A percentile compares a stretch with the other conserved stretches of the same genome.
Conservation (phyloP, 164 flowering plant species). For the Berberis vulgaris region DNA sequence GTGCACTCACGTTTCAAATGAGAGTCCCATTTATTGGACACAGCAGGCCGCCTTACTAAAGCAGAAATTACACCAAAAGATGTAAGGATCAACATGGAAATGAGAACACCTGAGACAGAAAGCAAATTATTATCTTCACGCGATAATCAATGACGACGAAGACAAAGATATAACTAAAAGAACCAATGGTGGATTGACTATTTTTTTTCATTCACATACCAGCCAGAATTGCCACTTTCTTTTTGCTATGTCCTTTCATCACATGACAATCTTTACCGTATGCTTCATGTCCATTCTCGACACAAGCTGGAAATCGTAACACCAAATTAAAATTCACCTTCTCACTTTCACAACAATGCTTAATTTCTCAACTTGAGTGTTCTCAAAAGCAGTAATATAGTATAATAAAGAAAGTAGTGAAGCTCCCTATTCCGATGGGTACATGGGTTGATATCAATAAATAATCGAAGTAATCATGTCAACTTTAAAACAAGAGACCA, state of each 20-base stretch:
- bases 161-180: not conserved
- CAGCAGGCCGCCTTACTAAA: constrained; percentile 29
- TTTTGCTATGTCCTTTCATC: constrained; percentile 17
- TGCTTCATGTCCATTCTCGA: constrained; percentile 38
- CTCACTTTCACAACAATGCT: not conserved
- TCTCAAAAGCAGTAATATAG: not conserved
- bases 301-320: constrained; percentile 41
- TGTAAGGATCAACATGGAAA: constrained; percentile 30
- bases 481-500: no score
- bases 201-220: constrained; percentile 24
- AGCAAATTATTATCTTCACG: not conserved
- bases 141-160: not conserved
- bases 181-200: no score
- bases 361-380: not conserved
- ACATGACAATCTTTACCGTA: constrained; percentile 40
- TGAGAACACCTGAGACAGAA: constrained; percentile 35
- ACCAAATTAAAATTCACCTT: constrained; percentile 2
- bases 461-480: no score
- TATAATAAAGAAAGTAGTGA: not conserved
- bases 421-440: not conserved
- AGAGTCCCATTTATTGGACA: constrained; percentile 17
- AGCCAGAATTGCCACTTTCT: constrained; percentile 30
- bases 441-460: no score
- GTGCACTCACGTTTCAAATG: constrained; percentile 21
- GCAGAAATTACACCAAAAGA: constrained; percentile 29